Base-by-base conservation (phyloP, 306 rosid species). In the Cucurbita moschata region DNA sequence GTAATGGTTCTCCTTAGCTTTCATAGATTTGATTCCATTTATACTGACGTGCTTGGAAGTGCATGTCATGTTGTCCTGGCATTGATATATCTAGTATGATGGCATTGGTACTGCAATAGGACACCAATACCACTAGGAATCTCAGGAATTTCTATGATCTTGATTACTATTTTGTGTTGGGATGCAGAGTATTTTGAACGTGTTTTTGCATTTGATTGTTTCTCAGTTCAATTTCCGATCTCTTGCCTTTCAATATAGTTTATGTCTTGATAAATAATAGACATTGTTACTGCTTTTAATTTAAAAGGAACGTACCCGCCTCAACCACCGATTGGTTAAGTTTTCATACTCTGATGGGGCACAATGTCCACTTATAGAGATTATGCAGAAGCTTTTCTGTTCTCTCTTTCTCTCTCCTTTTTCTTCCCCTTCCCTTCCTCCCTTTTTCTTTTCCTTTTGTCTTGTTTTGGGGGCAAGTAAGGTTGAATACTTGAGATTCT, bases 1-100 rank as follows among this genome's bases (percentile, higher is more conserved):
- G 98, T 93, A 90, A 52, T 77, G 78, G 65, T 77, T 80, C 26
- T 69, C 58, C 59, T 72, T 74, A 38, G 79, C 55, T 72, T 39
- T 35, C 23, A 16, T 37, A 35, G 30, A 52, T 35, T 52, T 71
- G 75, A 71, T 71, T 71, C 61, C 50, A 66, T 66, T 51, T 71
- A 51, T 71, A 71, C 13, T 16, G 6, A 46, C 4, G 21, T 68
- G 49, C 13, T 68, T 68, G 57, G 54, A 26, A 23, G 21, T 68
- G 73, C 57, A 44, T 66, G 72, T 65, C 37, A 44, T 30, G 72
- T 66, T 8, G 40, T 70, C 46, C 15, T 70, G 56, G 23, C 59
- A 30, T 30, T 26, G 4, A 65, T 47, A 68, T 23, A 11, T 49
- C 57, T 42, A 42, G 52, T 5, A 64, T 64, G 51, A 64, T 42